Evolutionary conservation across 1,284 basidiomycete genomes (phyloP).

Genomic region (Papiliotrema laurentii): DNA sequence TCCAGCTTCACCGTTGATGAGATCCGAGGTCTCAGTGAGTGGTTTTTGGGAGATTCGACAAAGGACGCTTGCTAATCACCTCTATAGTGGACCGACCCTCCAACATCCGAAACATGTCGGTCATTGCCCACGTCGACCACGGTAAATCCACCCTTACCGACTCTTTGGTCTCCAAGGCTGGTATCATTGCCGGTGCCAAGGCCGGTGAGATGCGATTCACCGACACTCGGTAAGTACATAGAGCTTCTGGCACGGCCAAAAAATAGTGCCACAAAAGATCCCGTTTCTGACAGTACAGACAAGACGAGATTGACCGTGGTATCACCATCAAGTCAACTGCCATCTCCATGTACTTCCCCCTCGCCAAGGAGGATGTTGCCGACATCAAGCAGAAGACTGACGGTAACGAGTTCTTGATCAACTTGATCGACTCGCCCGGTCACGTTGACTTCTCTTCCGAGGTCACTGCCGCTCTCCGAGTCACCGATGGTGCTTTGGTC

Average conservation of each 20-base stretch:
- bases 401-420: constrained; percentile 98
- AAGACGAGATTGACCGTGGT: constrained; percentile 99
- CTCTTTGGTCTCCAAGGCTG: constrained; percentile 98
- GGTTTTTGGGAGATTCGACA: constrained; percentile 57
- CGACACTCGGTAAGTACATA: constrained; percentile 64
- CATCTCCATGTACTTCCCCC: constrained; percentile 99
- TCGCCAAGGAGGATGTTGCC: constrained; percentile 79
- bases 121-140: constrained; percentile 98
- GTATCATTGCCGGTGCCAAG: constrained; percentile 95
- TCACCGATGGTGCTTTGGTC: constrained; percentile 97
- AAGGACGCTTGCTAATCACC: constrained; percentile 7
- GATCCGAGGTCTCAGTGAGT: constrained; percentile 68
- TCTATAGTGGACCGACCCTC: constrained; percentile 36
- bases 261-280: neutral
- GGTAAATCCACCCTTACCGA: constrained; percentile 99
- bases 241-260: neutral
- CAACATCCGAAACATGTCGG: constrained; percentile 84
- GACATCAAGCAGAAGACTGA: constrained; percentile 91
- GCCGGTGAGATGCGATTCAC: constrained; percentile 98
- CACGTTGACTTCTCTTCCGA: constrained; percentile 99
- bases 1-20: constrained; percentile 55
- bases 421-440: constrained; percentile 98
- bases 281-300: constrained; percentile 52
- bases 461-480: constrained; percentile 98
- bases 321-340: constrained; percentile 99